Percentiles rank a stretch among this genome's conserved stretches.
Evolutionary conservation across 257 asterid species (phyloP).

Genomic region (Phtheirospermum japonicum): DNA sequence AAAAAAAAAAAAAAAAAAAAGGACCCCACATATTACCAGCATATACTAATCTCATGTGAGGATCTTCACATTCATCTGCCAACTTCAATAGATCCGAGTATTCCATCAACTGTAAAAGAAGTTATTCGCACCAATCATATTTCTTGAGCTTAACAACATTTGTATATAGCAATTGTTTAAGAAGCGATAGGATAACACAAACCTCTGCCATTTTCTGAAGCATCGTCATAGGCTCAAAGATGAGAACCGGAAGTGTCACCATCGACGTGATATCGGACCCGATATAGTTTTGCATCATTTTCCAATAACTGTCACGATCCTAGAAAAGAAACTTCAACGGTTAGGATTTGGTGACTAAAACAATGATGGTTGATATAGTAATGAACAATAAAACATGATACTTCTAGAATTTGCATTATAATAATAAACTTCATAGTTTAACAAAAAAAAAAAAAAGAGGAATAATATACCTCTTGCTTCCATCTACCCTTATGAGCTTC

Average conservation of each 20-base stretch:
- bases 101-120: slow-evolving; percentile 54
- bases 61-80: slow-evolving; percentile 71
- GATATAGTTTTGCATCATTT: slow-evolving; percentile 64
- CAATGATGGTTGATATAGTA: neutral
- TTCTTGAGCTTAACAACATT: slow-evolving; percentile 4
- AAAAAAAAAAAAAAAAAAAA: neutral
- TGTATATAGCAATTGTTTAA: neutral
- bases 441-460: neutral
- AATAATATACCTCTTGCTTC: slow-evolving; percentile 41
- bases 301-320: slow-evolving; percentile 72
- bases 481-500: slow-evolving; percentile 70
- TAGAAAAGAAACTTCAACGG: slow-evolving; percentile 19
- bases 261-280: slow-evolving; percentile 64
- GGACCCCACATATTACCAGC: slow-evolving; percentile 29
- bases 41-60: slow-evolving; percentile 62
- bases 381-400: neutral
- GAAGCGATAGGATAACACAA: slow-evolving; percentile 5
- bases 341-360: neutral
- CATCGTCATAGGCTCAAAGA: slow-evolving; percentile 82
- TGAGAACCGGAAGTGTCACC: slow-evolving; percentile 75
- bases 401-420: neutral
- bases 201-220: slow-evolving; percentile 79
- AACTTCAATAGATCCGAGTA: slow-evolving; percentile 53
- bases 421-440: neutral
- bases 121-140: neutral